Evolutionary conservation across 1,139 yeast genomes (phyloP).

Genomic region (Pichia sp.): DNA sequence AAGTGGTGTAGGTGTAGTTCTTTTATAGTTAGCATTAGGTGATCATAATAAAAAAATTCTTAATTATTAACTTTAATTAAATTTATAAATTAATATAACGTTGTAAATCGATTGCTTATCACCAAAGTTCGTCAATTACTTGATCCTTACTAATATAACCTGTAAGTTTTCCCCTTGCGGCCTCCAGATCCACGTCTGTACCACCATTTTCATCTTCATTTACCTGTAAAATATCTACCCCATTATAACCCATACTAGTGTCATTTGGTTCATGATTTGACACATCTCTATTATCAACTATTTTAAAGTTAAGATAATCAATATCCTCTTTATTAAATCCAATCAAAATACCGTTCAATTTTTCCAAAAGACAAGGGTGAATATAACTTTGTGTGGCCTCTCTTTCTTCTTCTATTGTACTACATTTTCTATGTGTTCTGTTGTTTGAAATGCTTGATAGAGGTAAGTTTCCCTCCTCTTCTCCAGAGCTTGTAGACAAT

Average conservation of each 20-base stretch:
- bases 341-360: constrained; percentile 51
- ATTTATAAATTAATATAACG: background rate
- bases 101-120: background rate
- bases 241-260: background rate
- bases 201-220: background rate
- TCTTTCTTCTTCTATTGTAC: constrained; percentile 52
- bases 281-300: background rate
- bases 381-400: constrained; percentile 47
- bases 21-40: background rate
- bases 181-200: constrained; percentile 4
- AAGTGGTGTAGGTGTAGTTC: constrained; percentile 84
- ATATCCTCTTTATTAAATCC: constrained; percentile 51
- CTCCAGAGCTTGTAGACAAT: background rate
- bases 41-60: background rate
- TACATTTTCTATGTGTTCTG: constrained; percentile 23
- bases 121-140: constrained; percentile 1
- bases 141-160: constrained; percentile 7
- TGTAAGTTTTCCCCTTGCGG: background rate
- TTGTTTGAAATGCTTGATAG: constrained; percentile 1
- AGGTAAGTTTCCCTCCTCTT: background rate
- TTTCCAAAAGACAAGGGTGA: constrained; percentile 43
- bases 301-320: constrained; percentile 27
- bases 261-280: too few species aligned
- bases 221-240: background rate
- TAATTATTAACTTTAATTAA: background rate